These are phyloP conservation scores for Styphnolobium japonicum DNA, from an alignment of 306 rosid genomes.

Conservation along the genomic window DNA sequence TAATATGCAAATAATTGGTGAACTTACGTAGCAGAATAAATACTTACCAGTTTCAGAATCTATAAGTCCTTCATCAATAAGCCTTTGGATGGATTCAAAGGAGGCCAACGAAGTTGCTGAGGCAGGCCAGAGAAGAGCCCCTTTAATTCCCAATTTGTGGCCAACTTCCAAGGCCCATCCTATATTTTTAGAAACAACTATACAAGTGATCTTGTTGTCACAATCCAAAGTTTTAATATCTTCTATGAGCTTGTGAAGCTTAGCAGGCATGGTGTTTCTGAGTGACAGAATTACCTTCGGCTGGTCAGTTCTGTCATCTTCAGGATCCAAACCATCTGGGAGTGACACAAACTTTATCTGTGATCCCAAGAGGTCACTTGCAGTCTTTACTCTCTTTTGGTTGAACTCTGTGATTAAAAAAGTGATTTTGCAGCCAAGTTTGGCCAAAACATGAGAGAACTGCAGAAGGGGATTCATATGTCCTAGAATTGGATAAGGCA, in stretches of 20 bases:
- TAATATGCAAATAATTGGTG: too few relatives aligned
- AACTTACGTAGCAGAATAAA: neutral
- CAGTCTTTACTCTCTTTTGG: neutral
- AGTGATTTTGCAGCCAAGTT: conserved; percentile 43
- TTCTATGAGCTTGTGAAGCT: conserved; percentile 44
- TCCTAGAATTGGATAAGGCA: conserved; percentile 49
- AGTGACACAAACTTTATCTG: conserved; percentile 35
- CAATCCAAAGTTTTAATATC: conserved; percentile 13
- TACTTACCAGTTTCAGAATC: conserved; percentile 20
- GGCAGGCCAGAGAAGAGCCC: conserved; percentile 45
- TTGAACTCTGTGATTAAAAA: conserved; percentile 25
- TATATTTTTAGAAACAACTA: conserved; percentile 40
- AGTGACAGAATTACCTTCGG: neutral
- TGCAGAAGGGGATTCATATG: conserved; percentile 46
- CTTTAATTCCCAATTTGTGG: conserved; percentile 33
- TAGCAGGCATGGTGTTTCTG: conserved; percentile 21
- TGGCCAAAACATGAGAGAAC: conserved; percentile 27
- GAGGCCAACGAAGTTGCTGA: conserved; percentile 41
- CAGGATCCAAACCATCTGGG: conserved; percentile 43
- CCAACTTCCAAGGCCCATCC: conserved; percentile 49
- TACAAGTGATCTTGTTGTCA: conserved; percentile 32
- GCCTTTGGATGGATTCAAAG: conserved; percentile 23
- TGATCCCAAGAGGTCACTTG: neutral
- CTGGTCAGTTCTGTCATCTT: conserved; percentile 30
- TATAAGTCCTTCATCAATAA: conserved; percentile 42